Base-by-base conservation (phyloP, 768 basidiomycete species). In the Agrocybe pediades region DNA sequence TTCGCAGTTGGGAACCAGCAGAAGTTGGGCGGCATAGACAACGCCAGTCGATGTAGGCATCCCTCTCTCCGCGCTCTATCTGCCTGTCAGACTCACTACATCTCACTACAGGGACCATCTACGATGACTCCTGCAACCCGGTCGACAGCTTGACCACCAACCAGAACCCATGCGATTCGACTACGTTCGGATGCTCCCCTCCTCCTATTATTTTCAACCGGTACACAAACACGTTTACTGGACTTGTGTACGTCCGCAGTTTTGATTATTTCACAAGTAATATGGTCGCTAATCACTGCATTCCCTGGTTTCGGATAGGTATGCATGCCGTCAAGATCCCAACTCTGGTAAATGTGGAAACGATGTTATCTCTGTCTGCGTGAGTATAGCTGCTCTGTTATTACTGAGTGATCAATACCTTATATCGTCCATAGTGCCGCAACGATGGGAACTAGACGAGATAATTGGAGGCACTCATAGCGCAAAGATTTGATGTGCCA, bases 111-210 rank as follows among this genome's bases (percentile, higher is more conserved):
- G 66, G 70, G 70, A 55, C 54, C 30, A 63, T 71, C 8, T 70
- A 65, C 40, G 59, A 70, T 48, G 57, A 56, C 51, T 55, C 19
- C 41, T 71, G 68, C 66, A 59, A 64, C 7, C 46, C 54, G 17
- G 65, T 66, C 24, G 64, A 69, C 49, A 52, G 62, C 0, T 45
- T 69, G 50, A 67, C 64, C n/a, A 66, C 68, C 39, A 65, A 42
- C 15, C 16, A 51, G 16, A 71, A 71, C 46, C 68, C 68, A 0
- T 71, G 70, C 59, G 55, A 36, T 20, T 16, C 51, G 48, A 61
- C 64, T 13, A 67, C 60, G 8, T 71, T 71, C 42, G 66, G 64
- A 2, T 70, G 66, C 53, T 61, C 58, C 30, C 57, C 68, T n/a
- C 53, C 67, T 26, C 70, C 68, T 6, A 57, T 70, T 45, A 53